Percentiles rank a stretch among this genome's conserved stretches.
Evolutionary conservation across 176 grass and related monocot species (phyloP).

Genomic region (Tuctoria greenei): DNA sequence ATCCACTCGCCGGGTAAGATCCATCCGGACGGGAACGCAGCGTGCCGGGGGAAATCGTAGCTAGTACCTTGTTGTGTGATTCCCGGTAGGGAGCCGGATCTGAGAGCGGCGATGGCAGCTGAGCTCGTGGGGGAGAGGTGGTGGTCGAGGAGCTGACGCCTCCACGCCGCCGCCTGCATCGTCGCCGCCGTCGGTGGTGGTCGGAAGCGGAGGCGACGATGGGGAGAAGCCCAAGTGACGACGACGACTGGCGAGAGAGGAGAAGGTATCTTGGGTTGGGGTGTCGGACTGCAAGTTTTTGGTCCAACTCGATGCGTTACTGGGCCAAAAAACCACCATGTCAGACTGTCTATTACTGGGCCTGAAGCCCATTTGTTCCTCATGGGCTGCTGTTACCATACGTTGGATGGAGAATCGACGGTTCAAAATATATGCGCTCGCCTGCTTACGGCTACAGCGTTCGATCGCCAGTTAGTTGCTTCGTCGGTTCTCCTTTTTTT

Average conservation of each 20-base stretch:
- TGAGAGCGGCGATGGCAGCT: slow-evolving; percentile 42
- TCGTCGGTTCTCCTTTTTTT: too few relatives aligned
- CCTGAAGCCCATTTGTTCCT: not conserved
- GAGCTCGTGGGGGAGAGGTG: slow-evolving; percentile 33
- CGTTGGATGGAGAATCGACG: too few relatives aligned
- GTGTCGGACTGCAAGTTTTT: not conserved
- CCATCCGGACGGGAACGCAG: not conserved
- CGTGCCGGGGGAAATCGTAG: not conserved
- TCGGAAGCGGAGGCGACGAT: slow-evolving; percentile 3
- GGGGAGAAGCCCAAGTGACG: slow-evolving; percentile 14
- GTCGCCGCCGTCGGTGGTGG: slow-evolving; percentile 30
- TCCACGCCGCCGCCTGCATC: slow-evolving; percentile 55
- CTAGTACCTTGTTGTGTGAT: slow-evolving; percentile 36
- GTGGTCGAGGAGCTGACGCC: slow-evolving; percentile 49
- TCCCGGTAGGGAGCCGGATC: slow-evolving; percentile 36
- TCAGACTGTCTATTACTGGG: not conserved
- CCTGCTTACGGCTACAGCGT: not conserved
- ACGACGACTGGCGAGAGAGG: not conserved
- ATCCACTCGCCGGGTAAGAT: slow-evolving; percentile 17
- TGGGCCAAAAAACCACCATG: not conserved
- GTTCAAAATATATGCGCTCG: not conserved
- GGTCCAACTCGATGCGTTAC: not conserved
- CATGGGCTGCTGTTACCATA: too few relatives aligned
- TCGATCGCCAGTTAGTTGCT: too few relatives aligned
- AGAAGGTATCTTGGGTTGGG: too few relatives aligned